phyloP scores from a whole-genome alignment of 495 filamentous ascomycete species.

The Astrothelium macrocarpum region DNA sequence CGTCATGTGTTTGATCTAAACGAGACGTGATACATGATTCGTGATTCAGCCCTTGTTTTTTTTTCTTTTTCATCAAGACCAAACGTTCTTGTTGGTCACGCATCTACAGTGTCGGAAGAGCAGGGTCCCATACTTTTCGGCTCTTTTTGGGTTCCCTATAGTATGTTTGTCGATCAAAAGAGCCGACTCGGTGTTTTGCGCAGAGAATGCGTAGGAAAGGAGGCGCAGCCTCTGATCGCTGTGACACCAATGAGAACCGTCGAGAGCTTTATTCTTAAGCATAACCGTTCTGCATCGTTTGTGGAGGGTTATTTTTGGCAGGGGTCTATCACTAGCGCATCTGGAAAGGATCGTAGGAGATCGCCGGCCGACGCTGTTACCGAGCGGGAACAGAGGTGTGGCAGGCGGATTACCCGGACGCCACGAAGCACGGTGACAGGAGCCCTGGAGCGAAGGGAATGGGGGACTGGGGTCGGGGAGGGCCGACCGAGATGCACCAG shows the following conservation, averaged over 20 bases:
- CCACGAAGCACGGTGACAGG: background rate
- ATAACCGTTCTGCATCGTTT: background rate
- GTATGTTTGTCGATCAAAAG: background rate
- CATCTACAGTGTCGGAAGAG: background rate
- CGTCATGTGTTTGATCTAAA: too few species aligned
- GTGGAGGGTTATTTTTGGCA: constrained; percentile 1
- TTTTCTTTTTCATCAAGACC: too few species aligned
- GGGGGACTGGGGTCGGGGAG: background rate
- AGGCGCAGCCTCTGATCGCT: background rate
- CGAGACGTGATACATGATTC: background rate
- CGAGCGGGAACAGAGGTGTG: background rate
- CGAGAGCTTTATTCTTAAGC: constrained; percentile 1
- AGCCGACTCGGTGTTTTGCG: background rate
- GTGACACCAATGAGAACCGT: background rate
- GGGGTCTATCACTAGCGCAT: background rate
- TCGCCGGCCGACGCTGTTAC: constrained; percentile 4
- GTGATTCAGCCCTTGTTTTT: too few species aligned
- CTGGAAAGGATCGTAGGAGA: background rate
- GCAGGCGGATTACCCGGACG: background rate
- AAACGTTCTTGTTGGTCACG: background rate
- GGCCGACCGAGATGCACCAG: background rate
- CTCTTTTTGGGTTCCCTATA: background rate
- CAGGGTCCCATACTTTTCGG: background rate
- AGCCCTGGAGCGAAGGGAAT: background rate
- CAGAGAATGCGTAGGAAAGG: background rate